Conservation (phyloP, 2,329 filamentous ascomycete species). For the Metarhizium album region DNA sequence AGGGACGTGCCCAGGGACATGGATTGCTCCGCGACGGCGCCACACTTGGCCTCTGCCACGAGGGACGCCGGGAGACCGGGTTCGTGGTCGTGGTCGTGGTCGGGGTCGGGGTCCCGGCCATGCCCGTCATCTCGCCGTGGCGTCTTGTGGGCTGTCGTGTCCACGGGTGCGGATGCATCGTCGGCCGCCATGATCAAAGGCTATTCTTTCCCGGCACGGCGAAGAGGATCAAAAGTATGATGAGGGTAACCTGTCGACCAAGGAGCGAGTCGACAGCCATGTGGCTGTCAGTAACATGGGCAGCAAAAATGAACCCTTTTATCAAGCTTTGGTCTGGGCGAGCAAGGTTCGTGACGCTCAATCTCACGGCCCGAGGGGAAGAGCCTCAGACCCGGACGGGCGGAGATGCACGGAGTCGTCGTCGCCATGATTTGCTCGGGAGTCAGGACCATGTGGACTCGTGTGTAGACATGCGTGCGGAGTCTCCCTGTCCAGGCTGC, state of each 20-base stretch:
- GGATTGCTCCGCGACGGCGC: constrained; percentile 27
- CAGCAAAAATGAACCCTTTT: neutral
- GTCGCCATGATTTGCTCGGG: too few species aligned
- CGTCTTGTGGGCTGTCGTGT: neutral
- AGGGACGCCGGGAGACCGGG: constrained; percentile 15
- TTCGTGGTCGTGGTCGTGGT: constrained; percentile 14
- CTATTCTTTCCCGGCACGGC: neutral
- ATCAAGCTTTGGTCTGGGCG: neutral
- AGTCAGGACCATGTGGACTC: too few species aligned
- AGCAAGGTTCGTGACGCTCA: neutral
- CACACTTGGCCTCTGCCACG: constrained; percentile 28
- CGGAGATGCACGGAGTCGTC: neutral
- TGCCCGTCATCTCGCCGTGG: too few species aligned
- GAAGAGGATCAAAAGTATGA: neutral
- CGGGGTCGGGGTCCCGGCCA: neutral
- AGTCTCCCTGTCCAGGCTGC: too few species aligned
- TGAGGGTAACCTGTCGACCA: neutral
- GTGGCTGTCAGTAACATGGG: neutral
- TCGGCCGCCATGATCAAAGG: constrained; percentile 16
- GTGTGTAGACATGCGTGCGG: too few species aligned
- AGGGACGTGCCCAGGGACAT: constrained; percentile 30
- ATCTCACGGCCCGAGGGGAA: neutral
- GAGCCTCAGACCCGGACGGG: too few species aligned
- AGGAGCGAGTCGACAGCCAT: neutral
- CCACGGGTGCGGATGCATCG: neutral